Evolutionary conservation across 2,329 filamentous ascomycete species (phyloP), one percentile per base, ranked within the genome.

Genomic region (Paraphoma chrysanthemicola): DNA sequence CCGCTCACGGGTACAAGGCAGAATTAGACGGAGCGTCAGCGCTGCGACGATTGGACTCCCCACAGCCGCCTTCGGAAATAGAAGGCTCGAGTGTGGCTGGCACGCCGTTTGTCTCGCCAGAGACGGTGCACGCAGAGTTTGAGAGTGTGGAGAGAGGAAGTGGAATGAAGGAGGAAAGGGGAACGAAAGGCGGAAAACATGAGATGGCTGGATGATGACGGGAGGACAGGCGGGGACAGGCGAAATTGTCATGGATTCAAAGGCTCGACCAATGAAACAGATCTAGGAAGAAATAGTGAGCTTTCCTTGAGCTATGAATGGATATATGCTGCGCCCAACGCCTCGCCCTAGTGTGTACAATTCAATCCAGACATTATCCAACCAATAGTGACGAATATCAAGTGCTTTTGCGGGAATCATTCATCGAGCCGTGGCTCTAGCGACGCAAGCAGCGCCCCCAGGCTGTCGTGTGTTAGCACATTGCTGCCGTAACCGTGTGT

Each of bases 361-460:
- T 38, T 14, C 12, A 50, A 54, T n/a, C 31, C 18, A 42, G 38
- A 38, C 39, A 42, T 14, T 17, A n/a, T 16, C 16, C 11, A 29
- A 30, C 7, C 43, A 30, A 48, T 31, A 36, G 43, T 52, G 28
- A n/a, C 38, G 11, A 49, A 6, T 2, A 11, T 5, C 12, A n/a
- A 16, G 39, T 42, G 16, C 36, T 41, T 14, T 23, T 23, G 23
- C 23, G 23, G 5, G 23, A 23, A 5, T 5, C 23, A 23, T 23
- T 3, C 3, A 23, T 5, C 23, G 23, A 23, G n/a, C n/a, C n/a
- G n/a, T 17, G 38, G 11, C 7, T 46, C 43, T 68, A 69, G 48
- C 74, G 67, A 46, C 66, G 59, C 36, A 78, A 59, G 59, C 76
- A 78, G 42, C 72, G 68, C 23, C 73, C 74, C 76, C 76, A 78